Evolutionary conservation across 2,329 filamentous ascomycete species (phyloP).

Genomic region (Beauveria sp.): DNA sequence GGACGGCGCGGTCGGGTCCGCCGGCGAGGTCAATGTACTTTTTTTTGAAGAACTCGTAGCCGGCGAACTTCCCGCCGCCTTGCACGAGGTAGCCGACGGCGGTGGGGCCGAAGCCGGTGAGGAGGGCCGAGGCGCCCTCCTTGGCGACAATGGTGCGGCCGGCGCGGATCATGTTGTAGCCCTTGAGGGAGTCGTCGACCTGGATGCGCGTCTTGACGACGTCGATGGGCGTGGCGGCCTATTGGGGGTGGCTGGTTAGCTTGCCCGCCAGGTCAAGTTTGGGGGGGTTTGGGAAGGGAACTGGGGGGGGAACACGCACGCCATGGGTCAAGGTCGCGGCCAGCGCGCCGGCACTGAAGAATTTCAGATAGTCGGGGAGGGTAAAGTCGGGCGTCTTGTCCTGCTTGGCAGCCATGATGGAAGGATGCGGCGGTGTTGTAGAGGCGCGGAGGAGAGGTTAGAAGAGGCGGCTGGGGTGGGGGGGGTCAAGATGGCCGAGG

Average conservation of each 20-base stretch:
- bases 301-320: conserved; percentile 25
- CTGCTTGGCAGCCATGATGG: conserved; percentile 19
- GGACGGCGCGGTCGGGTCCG: conserved; percentile 36
- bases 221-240: conserved; percentile 48
- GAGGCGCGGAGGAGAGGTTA: background rate
- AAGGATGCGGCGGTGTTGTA: background rate
- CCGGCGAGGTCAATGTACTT: conserved; percentile 66
- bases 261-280: background rate
- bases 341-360: conserved; percentile 45
- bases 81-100: conserved; percentile 84
- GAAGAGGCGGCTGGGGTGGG: background rate
- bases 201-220: conserved; percentile 91
- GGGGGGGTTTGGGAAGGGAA: background rate
- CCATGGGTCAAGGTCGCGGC: conserved; percentile 45
- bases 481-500: background rate
- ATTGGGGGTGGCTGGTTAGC: background rate
- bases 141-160: conserved; percentile 70
- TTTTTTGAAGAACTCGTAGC: conserved; percentile 94
- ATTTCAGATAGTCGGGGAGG: conserved; percentile 40
- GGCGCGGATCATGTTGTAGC: conserved; percentile 72
- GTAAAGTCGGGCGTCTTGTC: conserved; percentile 33
- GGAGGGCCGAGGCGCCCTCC: conserved; percentile 71
- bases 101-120: conserved; percentile 79
- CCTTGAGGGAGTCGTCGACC: conserved; percentile 79
- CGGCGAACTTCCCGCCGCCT: conserved; percentile 84